These are phyloP conservation scores for Blastobotrys indianensis DNA, from an alignment of 1,139 yeast genomes.

Conservation along the genomic window DNA sequence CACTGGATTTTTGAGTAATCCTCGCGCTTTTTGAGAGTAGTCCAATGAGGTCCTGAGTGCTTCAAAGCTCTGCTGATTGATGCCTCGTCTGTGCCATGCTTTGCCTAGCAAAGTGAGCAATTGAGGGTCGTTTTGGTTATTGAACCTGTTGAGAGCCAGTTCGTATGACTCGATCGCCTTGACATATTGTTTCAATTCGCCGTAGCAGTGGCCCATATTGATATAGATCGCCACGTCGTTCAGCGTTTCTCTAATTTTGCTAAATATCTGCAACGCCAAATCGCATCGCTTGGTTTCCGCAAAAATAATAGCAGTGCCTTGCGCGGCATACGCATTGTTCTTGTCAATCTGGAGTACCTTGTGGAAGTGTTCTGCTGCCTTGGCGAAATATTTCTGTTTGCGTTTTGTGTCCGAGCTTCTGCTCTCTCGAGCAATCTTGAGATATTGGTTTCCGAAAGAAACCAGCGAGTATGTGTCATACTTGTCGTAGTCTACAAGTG, in stretches of 20 bases:
- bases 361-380: conserved; percentile 86
- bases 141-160: conserved; percentile 56
- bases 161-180: conserved; percentile 90
- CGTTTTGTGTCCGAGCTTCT: conserved; percentile 56
- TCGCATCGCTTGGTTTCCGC: conserved; percentile 78
- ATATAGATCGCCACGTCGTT: conserved; percentile 77
- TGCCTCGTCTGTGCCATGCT: conserved; percentile 85
- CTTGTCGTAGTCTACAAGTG: conserved; percentile 67
- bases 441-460: conserved; percentile 84
- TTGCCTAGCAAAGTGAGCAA: conserved; percentile 72
- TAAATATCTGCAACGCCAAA: conserved; percentile 77
- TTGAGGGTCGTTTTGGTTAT: conserved; percentile 58
- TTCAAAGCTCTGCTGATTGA: conserved; percentile 56
- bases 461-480: conserved; percentile 88
- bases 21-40: conserved; percentile 55
- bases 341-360: conserved; percentile 84
- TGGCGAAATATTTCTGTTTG: conserved; percentile 68
- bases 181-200: conserved; percentile 74
- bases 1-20: conserved; percentile 39
- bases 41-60: conserved; percentile 58
- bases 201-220: conserved; percentile 81
- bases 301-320: conserved; percentile 89
- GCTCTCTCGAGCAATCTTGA: conserved; percentile 73
- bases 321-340: conserved; percentile 90
- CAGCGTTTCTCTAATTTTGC: conserved; percentile 85